These are phyloP conservation scores for Friedmanniomyces endolithicus DNA, from an alignment of 495 filamentous ascomycete genomes.

Conservation along the genomic window DNA sequence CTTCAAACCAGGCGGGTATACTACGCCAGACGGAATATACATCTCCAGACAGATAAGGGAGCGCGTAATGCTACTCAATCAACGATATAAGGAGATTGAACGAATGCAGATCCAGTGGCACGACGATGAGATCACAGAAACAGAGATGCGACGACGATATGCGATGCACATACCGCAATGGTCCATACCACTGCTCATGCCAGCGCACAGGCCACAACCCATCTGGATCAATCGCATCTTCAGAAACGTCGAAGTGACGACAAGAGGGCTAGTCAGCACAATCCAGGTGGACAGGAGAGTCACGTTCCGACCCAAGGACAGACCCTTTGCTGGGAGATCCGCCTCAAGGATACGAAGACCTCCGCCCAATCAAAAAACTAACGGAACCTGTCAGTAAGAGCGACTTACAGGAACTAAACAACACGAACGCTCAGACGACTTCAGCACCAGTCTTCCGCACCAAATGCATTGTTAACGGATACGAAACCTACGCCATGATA, in stretches of 20 bases:
- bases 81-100: slow-evolving; percentile 1
- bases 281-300: no score
- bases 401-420: slow-evolving; percentile 2
- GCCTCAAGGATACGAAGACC: no score
- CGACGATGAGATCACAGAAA: neutral
- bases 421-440: neutral
- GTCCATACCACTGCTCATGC: neutral
- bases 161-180: neutral
- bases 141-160: neutral
- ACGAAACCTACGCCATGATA: slow-evolving; percentile 6
- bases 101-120: neutral
- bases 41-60: neutral
- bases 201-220: neutral
- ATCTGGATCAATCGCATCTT: no score
- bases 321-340: no score
- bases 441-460: slow-evolving; percentile 2
- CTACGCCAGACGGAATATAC: neutral
- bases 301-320: no score
- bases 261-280: no score
- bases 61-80: neutral
- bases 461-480: slow-evolving; percentile 2
- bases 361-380: neutral
- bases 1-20: neutral
- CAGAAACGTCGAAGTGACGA: no score
- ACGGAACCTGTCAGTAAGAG: slow-evolving; percentile 1